Percentiles rank a stretch among this genome's conserved stretches.
Conservation (phyloP, 2,329 filamentous ascomycete species). For the Fusarium brachygibbosum region DNA sequence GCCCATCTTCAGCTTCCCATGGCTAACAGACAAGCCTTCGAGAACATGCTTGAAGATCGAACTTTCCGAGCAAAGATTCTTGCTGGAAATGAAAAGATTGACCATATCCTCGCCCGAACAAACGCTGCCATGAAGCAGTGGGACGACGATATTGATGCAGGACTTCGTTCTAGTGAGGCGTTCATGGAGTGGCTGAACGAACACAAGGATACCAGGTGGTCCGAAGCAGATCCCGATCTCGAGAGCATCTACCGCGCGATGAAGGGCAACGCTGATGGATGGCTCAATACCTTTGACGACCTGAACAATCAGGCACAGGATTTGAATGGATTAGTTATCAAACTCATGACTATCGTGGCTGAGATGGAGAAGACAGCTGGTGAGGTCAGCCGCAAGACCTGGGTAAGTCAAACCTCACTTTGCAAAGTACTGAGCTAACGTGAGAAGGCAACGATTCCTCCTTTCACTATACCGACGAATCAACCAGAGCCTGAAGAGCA, state of each 20-base stretch:
- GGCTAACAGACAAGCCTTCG: conserved; percentile 84
- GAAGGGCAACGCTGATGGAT: conserved; percentile 92
- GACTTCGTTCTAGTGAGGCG: conserved; percentile 79
- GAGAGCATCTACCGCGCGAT: conserved; percentile 87
- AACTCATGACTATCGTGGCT: conserved; percentile 81
- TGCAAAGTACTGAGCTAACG: conserved; percentile 21
- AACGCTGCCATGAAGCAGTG: conserved; percentile 81
- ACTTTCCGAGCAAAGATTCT: conserved; percentile 86
- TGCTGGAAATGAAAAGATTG: conserved; percentile 89
- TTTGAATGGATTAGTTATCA: conserved; percentile 76
- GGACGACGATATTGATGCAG: conserved; percentile 82
- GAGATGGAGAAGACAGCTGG: conserved; percentile 91
- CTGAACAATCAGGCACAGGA: conserved; percentile 79
- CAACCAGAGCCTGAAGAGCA: conserved; percentile 21
- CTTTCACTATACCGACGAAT: conserved; percentile 43
- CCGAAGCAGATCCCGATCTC: conserved; percentile 70
- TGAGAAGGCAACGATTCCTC: conserved; percentile 45
- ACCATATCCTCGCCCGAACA: conserved; percentile 87
- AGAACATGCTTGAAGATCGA: conserved; percentile 87
- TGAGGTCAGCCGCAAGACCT: conserved; percentile 82
- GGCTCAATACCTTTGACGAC: conserved; percentile 83
- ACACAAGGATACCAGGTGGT: conserved; percentile 71
- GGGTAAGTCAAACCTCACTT: conserved; percentile 64
- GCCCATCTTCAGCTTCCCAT: conserved; percentile 86
- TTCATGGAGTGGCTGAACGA: conserved; percentile 81